These are phyloP conservation scores for Amanita brunnescens DNA, from an alignment of 768 basidiomycete genomes.

Conservation along the genomic window DNA sequence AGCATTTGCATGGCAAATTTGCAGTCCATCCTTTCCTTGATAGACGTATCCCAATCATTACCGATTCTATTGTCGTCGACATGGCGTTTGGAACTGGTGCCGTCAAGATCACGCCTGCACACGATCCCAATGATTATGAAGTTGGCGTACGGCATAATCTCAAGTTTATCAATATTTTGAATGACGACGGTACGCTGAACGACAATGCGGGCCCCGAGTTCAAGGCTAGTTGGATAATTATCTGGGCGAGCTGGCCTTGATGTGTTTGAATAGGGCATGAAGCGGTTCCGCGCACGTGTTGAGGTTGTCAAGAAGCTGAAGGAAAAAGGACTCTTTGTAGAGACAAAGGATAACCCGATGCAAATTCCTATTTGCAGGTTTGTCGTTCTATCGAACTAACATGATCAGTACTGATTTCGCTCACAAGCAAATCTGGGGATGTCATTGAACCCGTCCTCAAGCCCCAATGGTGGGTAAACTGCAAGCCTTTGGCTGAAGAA, in stretches of 20 bases:
- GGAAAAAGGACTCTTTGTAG: constrained; percentile 77
- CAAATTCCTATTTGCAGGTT: constrained; percentile 89
- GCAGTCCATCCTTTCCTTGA: constrained; percentile 82
- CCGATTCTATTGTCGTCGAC: constrained; percentile 83
- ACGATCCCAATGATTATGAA: constrained; percentile 96
- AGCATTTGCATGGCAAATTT: constrained; percentile 93
- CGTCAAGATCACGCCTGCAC: constrained; percentile 98
- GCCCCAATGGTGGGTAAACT: constrained; percentile 99
- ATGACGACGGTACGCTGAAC: constrained; percentile 96
- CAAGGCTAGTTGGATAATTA: constrained; percentile 32
- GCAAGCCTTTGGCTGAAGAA: constrained; percentile 84
- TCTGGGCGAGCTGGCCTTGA: not conserved
- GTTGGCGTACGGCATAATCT: constrained; percentile 83
- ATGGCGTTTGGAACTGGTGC: constrained; percentile 97
- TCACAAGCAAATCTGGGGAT: constrained; percentile 84
- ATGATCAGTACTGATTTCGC: constrained; percentile 4
- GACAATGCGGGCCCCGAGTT: constrained; percentile 77
- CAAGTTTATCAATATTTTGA: constrained; percentile 89
- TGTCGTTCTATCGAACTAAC: constrained; percentile 12
- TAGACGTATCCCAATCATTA: constrained; percentile 80
- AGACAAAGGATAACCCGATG: constrained; percentile 96
- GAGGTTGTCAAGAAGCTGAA: constrained; percentile 79
- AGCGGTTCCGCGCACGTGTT: constrained; percentile 88
- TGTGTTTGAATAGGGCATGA: constrained; percentile 59
- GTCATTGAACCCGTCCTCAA: constrained; percentile 92